Evolutionary conservation across 352 stramenopile genomes (phyloP).

Genomic region (Pythium utonaiense): DNA sequence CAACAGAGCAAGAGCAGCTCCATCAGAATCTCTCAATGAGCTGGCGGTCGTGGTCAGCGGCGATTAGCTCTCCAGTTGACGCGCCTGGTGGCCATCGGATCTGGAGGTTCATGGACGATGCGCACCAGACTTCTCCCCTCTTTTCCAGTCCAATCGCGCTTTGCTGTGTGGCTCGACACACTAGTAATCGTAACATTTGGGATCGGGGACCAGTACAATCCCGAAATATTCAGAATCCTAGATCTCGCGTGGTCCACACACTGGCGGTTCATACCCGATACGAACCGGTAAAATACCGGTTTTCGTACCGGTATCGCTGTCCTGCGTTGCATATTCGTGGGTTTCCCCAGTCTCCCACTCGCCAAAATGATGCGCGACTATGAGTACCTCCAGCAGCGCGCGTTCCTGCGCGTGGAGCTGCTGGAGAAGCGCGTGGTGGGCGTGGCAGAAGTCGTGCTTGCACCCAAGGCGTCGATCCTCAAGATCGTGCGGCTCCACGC

Average conservation of each 20-base stretch:
- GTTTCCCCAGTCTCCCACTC: neutral
- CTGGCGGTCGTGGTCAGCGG: too few species aligned
- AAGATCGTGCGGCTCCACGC: conserved; percentile 68
- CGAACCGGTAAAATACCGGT: too few species aligned
- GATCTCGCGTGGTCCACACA: too few species aligned
- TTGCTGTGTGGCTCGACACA: too few species aligned
- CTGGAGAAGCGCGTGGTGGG: conserved; percentile 52
- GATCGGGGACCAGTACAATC: too few species aligned
- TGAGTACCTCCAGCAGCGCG: conserved; percentile 83
- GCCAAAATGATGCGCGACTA: conserved; percentile 76
- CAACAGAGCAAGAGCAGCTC: too few species aligned
- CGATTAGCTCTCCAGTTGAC: neutral
- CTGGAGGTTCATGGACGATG: neutral
- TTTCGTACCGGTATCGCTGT: too few species aligned
- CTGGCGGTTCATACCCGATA: too few species aligned
- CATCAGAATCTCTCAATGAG: too few species aligned
- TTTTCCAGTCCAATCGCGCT: neutral
- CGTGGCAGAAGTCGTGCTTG: conserved; percentile 70
- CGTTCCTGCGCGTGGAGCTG: conserved; percentile 74
- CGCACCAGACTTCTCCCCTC: neutral
- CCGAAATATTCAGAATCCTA: too few species aligned
- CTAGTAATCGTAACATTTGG: too few species aligned
- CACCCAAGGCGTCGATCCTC: conserved; percentile 48
- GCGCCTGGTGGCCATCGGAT: neutral
- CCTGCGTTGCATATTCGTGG: neutral